A percentile compares a stretch with the other conserved stretches of the same genome.
Evolutionary conservation across 345 rosid species (phyloP).

Genomic region (Corchorus olitorius): DNA sequence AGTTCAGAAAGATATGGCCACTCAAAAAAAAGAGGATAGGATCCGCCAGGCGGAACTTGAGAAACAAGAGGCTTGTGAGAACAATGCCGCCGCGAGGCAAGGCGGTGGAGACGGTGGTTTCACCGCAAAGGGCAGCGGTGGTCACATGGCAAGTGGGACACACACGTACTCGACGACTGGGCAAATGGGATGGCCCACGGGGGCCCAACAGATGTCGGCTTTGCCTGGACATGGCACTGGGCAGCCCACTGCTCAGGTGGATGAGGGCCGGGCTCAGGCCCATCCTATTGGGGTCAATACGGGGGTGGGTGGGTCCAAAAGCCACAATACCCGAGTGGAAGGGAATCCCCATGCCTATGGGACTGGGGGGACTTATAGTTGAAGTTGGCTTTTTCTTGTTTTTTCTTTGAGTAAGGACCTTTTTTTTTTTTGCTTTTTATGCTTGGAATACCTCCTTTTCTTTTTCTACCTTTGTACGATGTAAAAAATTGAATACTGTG

Average conservation of each 20-base stretch:
- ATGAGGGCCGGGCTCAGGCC: slow-evolving; percentile 30
- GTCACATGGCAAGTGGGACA: slow-evolving; percentile 13
- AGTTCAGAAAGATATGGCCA: slow-evolving; percentile 56
- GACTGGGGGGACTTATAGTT: slow-evolving; percentile 40
- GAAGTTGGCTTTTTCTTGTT: slow-evolving; percentile 6
- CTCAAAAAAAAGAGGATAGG: slow-evolving; percentile 52
- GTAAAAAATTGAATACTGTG: no score
- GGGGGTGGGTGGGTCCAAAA: slow-evolving; percentile 43
- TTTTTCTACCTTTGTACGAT: no score
- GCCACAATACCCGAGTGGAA: slow-evolving; percentile 39
- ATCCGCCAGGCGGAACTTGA: slow-evolving; percentile 46
- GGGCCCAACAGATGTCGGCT: slow-evolving; percentile 51
- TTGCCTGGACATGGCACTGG: slow-evolving; percentile 53
- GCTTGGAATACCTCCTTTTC: no score
- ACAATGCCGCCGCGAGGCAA: slow-evolving; percentile 50
- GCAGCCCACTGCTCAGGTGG: slow-evolving; percentile 37
- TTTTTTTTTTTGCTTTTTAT: no score
- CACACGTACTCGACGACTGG: slow-evolving; percentile 44
- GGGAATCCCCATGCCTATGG: slow-evolving; percentile 34
- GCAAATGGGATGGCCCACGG: slow-evolving; percentile 32
- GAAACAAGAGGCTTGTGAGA: slow-evolving; percentile 49
- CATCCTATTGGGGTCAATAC: slow-evolving; percentile 37
- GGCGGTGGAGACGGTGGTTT: slow-evolving; percentile 20
- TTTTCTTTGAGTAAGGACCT: not conserved
- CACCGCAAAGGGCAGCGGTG: slow-evolving; percentile 28